Conservation (phyloP, 2,329 filamentous ascomycete species). For the Fusarium musae region DNA sequence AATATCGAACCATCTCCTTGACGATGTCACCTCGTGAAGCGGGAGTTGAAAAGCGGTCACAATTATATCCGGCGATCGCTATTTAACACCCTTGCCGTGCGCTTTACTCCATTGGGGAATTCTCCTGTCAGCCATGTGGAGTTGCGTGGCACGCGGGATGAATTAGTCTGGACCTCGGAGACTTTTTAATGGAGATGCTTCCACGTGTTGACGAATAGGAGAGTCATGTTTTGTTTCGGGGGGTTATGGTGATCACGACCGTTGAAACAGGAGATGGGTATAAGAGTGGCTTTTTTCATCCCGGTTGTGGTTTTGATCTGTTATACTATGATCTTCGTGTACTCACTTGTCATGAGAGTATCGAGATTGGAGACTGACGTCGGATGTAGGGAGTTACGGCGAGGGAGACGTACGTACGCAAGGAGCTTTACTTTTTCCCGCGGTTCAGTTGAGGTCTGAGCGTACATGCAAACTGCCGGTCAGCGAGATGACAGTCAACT, state of each 20-base stretch:
- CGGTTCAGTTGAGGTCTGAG: not conserved
- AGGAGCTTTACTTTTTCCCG: not conserved
- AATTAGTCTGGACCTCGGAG: not conserved
- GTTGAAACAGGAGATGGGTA: constrained; percentile 1
- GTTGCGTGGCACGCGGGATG: not conserved
- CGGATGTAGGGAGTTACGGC: too few species aligned
- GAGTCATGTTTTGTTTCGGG: constrained; percentile 7
- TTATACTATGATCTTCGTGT: not conserved
- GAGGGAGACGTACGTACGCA: not conserved
- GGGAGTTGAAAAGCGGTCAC: not conserved
- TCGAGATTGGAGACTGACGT: not conserved
- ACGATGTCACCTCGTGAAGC: not conserved
- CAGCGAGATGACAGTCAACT: not conserved
- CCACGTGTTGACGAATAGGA: not conserved
- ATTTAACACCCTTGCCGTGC: constrained; percentile 13
- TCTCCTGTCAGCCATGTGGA: constrained; percentile 9
- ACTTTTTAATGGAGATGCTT: constrained; percentile 13
- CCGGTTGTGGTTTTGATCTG: not conserved
- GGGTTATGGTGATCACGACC: not conserved
- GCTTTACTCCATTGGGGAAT: constrained; percentile 1
- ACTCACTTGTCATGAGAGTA: accelerated
- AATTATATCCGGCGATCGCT: constrained; percentile 29
- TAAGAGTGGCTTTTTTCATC: not conserved
- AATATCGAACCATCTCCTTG: constrained; percentile 4
- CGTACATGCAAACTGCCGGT: not conserved